phyloP scores from a whole-genome alignment of 1,284 basidiomycete genomes.

The Melampsora occidentalis region DNA sequence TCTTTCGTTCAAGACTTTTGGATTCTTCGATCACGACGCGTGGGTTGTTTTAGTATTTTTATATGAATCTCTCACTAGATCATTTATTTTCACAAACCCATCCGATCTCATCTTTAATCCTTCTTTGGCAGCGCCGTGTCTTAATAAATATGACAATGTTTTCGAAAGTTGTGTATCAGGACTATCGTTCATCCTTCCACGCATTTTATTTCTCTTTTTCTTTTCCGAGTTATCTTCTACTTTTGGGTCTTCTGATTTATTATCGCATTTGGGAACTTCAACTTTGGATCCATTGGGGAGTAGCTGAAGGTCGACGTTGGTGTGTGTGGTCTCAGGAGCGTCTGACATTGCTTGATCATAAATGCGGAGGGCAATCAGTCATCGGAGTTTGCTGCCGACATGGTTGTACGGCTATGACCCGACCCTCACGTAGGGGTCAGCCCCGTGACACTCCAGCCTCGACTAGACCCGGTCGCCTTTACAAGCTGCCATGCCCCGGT shows the following conservation, averaged over 20 bases:
- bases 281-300: too few relatives aligned
- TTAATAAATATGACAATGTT: constrained; percentile 75
- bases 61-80: constrained; percentile 62
- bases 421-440: too few relatives aligned
- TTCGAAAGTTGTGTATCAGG: constrained; percentile 64
- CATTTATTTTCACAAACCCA: constrained; percentile 71
- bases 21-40: constrained; percentile 18
- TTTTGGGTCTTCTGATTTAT: too few relatives aligned
- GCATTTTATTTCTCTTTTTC: constrained; percentile 12
- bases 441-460: too few relatives aligned
- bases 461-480: too few relatives aligned
- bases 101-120: constrained; percentile 70
- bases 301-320: background rate
- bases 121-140: constrained; percentile 77
- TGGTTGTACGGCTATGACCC: too few relatives aligned
- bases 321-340: background rate
- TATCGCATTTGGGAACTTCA: too few relatives aligned
- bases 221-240: background rate
- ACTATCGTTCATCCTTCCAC: constrained; percentile 55
- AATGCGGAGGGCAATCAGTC: too few relatives aligned
- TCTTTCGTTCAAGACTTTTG: background rate
- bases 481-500: too few relatives aligned
- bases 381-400: too few relatives aligned
- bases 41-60: background rate
- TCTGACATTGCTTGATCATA: background rate